Evolutionary conservation across 139 green algal genomes (phyloP), one percentile per base, ranked within the genome.

Genomic region (Ostreobium quekettii): DNA sequence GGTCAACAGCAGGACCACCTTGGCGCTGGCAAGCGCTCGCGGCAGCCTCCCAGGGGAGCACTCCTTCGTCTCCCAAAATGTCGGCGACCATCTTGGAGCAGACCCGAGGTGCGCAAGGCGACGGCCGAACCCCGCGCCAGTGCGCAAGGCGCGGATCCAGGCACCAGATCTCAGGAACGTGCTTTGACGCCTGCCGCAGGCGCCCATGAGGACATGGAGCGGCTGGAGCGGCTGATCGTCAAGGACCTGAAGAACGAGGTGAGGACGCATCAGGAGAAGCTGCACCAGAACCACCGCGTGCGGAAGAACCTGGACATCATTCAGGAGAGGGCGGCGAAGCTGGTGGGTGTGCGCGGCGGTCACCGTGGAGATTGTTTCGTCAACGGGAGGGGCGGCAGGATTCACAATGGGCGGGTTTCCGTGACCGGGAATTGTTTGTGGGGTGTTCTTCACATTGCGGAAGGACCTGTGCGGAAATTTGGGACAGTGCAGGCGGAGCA

Each of bases 171-270:
- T 30, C 48, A 59, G 5, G n/a, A 8, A 22, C 30, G 11, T 1
- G 22, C 4, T 28, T 2, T 56, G 33, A 36, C 19, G 37, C 5
- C 32, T 30, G 5, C 6, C 46, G 29, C 78, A 91, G 85, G 39
- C 33, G 59, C 80, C 19, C 93, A 98, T 62, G 93, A 99, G 64
- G 93, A 98, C 56, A 75, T 95, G 30, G 93, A 98, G 78, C 82
- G 85, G 0, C 59, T 91, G 48, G 93, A 97, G 72, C 82, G 87
- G 2, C 47, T 91, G 0, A 89, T 95, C 15, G 84, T 90, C 0
- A 85, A 84, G 46, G 89, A 97, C 48, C 83, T 96, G n/a, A 82
- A 86, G 63, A 71, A 78, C 29, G 86, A 96, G 6, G 42, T 79
- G 1, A 88, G 85, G 70, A 78, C 59, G 0, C 90, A 99, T 76